Base-by-base conservation (phyloP, 1,139 yeast genomes). In the Meyerozyma guilliermondii region DNA sequence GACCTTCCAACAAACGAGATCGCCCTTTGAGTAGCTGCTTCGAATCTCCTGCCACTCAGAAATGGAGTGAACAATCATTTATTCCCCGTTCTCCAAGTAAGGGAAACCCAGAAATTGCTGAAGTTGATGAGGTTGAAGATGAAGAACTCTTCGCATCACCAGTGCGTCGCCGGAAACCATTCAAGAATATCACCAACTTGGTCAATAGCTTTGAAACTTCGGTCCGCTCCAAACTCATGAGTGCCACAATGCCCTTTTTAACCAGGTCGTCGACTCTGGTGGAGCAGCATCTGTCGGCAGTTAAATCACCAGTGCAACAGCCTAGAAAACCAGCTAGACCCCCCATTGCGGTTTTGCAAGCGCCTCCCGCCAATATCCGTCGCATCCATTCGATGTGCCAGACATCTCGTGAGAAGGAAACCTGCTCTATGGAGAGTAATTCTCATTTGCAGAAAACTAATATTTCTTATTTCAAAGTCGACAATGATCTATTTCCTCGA, bases 401-500 rank as follows among this genome's bases (percentile, higher is more conserved):
- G 47, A 68, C 67, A 34, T 62, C 55, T 42, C 66, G 62, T 53
- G 76, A 65, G 54, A 67, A 56, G 51, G 71, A 55, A 49, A 52
- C 51, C 38, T 52, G 46, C 46, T 54, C 47, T 16, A 50, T 62
- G 43, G 65, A 62, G 38, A 66, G 65, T 47, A 74, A 74, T 50
- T 76, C 74, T 26, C 62, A 64, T 39, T 55, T 75, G 29, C 49
- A 58, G 22, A 58, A 66, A 43, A 66, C 83, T 4, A 52, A 67
- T 38, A 68, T 80, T 39, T 60, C 63, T 36, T 70, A 77, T n/a
- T 74, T 74, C 48, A 58, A 60, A 33, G 76, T 75, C 40, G 68
- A 71, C 39, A 77, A 80, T 46, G 95, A 87, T 58, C 72, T 80
- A 26, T 76, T 89, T 47, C 92, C 92, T 18, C 73, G 96, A 43